Evolutionary conservation across 768 basidiomycete genomes (phyloP).

Genomic region (Calocybe indica): DNA sequence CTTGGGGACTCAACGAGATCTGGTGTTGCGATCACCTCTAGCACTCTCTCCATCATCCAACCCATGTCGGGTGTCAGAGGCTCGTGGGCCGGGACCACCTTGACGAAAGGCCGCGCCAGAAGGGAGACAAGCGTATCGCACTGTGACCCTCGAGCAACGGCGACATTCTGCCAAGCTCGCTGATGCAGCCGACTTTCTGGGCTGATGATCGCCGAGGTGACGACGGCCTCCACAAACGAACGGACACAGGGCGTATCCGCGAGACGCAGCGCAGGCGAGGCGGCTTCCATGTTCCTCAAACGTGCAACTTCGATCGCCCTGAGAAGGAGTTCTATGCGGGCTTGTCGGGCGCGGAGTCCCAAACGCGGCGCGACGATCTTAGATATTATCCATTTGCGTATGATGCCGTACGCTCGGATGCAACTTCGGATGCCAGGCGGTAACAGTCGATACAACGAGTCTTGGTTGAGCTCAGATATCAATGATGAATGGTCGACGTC

Average conservation of each 20-base stretch:
- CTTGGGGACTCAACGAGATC: slow-evolving; percentile 55
- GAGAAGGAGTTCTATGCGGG: slow-evolving; percentile 67
- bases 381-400: slow-evolving; percentile 75
- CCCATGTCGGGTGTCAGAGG: slow-evolving; percentile 70
- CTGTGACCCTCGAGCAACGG: slow-evolving; percentile 49
- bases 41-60: slow-evolving; percentile 77
- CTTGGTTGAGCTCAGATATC: slow-evolving; percentile 66
- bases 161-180: slow-evolving; percentile 75
- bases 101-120: slow-evolving; percentile 43
- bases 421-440: slow-evolving; percentile 75
- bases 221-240: slow-evolving; percentile 75
- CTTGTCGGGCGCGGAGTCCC: slow-evolving; percentile 57
- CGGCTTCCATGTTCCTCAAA: slow-evolving; percentile 43
- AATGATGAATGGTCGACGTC: slow-evolving; percentile 69
- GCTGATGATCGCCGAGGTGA: slow-evolving; percentile 72
- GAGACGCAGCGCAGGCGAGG: slow-evolving; percentile 26
- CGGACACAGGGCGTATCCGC: slow-evolving; percentile 61
- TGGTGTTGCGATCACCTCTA: slow-evolving; percentile 72
- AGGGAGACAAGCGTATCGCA: slow-evolving; percentile 59
- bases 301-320: slow-evolving; percentile 73
- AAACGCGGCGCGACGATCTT: slow-evolving; percentile 62
- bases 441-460: slow-evolving; percentile 65
- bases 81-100: slow-evolving; percentile 38
- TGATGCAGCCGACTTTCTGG: slow-evolving; percentile 74
- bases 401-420: slow-evolving; percentile 66